Evolutionary conservation across 2,329 filamentous ascomycete genomes (phyloP), one percentile per base, ranked within the genome.

Genomic region (Ascochyta fabae): DNA sequence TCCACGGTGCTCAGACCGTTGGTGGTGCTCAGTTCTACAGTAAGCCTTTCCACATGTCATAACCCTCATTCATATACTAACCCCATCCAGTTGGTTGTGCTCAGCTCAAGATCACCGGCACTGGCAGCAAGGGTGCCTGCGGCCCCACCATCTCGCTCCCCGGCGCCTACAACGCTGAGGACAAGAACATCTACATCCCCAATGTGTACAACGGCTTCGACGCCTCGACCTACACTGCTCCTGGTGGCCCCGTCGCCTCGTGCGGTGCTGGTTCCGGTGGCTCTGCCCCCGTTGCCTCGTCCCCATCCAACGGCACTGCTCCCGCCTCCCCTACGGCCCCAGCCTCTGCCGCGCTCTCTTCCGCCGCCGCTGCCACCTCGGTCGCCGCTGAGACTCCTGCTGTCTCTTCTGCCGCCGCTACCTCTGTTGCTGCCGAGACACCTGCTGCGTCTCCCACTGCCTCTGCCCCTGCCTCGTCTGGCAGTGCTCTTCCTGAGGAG

Each of bases 11-110:
- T 1, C 66, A 72, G 47, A 69, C 64, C 6, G 51, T 68, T 16
- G 70, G 67, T 15, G 75, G 75, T 36, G 75, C 69, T 3, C 75
- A 81, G 66, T 81, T 81, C 67, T 82, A 81, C 66, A 77, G 49
- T 53, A 53, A 34, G 49, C 23, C 13, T 78, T 36, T 70, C 71
- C n/a, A 57, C 55, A 31, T 12, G 13, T 31, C 10, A 15, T 53
- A 16, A n/a, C 13, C 22, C 40, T 12, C 23, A 39, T 3, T 6
- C 13, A 51, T 15, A 51, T 15, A 29, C 39, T 48, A 36, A 52
- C 35, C 34, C 23, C 22, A 9, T 15, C 29, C 34, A 57, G 49
- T 56, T 16, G 46, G 54, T 23, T 81, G 78, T 64, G 75, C 74
- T 0, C 79, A 82, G 67, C 59, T 82, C 53, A 77, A 78, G 64